Evolutionary conservation across 345 rosid species (phyloP).

Genomic region (thale cress (Arabidopsis thaliana)): TAIR10.1 NC_003076.8:1632001-1632500

Average conservation of each 20-base stretch:
- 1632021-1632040: constrained; percentile 69
- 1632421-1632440: constrained; percentile 16
- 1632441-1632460: neutral
- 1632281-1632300: constrained; percentile 68
- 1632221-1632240: constrained; percentile 82
- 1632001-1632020: constrained; percentile 86
- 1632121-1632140: constrained; percentile 16
- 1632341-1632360: constrained; percentile 20
- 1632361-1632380: neutral
- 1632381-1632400: neutral
- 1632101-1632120: constrained; percentile 18
- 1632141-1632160: constrained; percentile 11
- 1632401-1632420: neutral
- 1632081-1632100: constrained; percentile 76
- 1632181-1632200: constrained; percentile 81
- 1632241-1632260: constrained; percentile 70
- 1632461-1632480: constrained; percentile 80
- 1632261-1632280: constrained; percentile 88
- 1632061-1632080: constrained; percentile 76
- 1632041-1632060: constrained; percentile 76
- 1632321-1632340: constrained; percentile 72
- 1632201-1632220: constrained; percentile 82
- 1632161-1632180: neutral
- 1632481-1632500: constrained; percentile 85
- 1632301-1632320: constrained; percentile 67